A percentile compares a stretch with the other conserved stretches of the same genome.
Conservation (phyloP, 2,329 filamentous ascomycete species). For the Colletotrichum kahawae region DNA sequence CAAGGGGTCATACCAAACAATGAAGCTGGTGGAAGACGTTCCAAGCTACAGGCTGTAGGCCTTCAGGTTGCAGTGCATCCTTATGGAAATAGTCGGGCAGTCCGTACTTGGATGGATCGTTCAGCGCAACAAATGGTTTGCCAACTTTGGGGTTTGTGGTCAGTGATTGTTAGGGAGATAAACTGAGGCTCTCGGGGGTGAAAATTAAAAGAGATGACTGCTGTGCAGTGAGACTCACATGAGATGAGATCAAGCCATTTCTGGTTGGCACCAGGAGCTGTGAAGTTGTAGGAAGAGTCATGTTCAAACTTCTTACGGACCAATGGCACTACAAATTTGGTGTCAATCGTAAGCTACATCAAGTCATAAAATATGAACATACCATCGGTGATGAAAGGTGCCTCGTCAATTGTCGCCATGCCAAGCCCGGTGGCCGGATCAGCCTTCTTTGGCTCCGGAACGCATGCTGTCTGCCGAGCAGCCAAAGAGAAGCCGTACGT, state of each 20-base stretch:
- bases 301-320: not conserved
- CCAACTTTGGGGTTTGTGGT: not conserved
- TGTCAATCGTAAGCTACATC: fast-evolving
- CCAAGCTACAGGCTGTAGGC: not conserved
- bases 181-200: not conserved
- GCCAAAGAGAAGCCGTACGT: not conserved
- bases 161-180: not conserved
- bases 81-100: not conserved
- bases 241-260: not conserved
- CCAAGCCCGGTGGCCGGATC: not conserved
- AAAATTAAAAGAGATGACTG: not conserved
- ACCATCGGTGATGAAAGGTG: not conserved
- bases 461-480: not conserved
- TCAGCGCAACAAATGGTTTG: not conserved
- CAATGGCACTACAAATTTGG: not conserved
- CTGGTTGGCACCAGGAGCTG: not conserved
- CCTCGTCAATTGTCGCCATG: not conserved
- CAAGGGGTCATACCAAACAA: not conserved
- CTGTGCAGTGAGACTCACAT: not conserved
- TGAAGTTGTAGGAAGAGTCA: not conserved
- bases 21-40: not conserved
- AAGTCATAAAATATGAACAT: not conserved
- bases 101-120: not conserved
- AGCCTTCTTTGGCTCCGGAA: not conserved
- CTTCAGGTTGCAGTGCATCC: not conserved